phyloP scores from a whole-genome alignment of 257 asterid species.

The Ilex aquifolium region DNA sequence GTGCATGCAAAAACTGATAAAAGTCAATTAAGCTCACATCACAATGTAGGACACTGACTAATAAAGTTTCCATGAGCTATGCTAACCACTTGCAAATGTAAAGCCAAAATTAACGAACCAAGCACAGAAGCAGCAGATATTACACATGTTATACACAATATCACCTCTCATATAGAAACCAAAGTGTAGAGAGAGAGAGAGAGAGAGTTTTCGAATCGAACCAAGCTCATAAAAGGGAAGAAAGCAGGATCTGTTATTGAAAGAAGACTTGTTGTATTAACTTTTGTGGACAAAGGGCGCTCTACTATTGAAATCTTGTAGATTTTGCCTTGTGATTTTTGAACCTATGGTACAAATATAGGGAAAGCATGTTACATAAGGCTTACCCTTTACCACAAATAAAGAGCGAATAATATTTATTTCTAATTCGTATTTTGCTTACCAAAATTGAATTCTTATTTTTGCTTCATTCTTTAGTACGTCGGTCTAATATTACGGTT shows the following conservation, averaged over 20 bases:
- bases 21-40: too few species aligned
- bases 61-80: neutral
- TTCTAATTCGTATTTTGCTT: too few species aligned
- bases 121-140: constrained; percentile 13
- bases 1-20: too few species aligned
- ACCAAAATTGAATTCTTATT: too few species aligned
- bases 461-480: too few species aligned
- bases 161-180: constrained; percentile 6
- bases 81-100: constrained; percentile 29
- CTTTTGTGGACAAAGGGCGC: constrained; percentile 34
- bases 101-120: constrained; percentile 34
- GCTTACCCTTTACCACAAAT: too few species aligned
- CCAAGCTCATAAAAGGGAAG: constrained; percentile 25
- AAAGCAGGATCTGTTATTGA: constrained; percentile 17
- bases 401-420: too few species aligned
- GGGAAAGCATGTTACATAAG: too few species aligned
- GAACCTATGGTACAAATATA: constrained; percentile 11
- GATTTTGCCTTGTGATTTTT: constrained; percentile 27
- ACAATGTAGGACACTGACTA: too few species aligned
- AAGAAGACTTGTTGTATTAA: constrained; percentile 23
- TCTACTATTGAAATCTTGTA: constrained; percentile 21
- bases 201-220: constrained; percentile 8
- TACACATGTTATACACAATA: constrained; percentile 12
- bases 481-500: too few species aligned
- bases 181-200: constrained; percentile 4